Evolutionary conservation across 257 asterid genomes (phyloP), one percentile per base, ranked within the genome.

Genomic region (Cinchona pubescens): DNA sequence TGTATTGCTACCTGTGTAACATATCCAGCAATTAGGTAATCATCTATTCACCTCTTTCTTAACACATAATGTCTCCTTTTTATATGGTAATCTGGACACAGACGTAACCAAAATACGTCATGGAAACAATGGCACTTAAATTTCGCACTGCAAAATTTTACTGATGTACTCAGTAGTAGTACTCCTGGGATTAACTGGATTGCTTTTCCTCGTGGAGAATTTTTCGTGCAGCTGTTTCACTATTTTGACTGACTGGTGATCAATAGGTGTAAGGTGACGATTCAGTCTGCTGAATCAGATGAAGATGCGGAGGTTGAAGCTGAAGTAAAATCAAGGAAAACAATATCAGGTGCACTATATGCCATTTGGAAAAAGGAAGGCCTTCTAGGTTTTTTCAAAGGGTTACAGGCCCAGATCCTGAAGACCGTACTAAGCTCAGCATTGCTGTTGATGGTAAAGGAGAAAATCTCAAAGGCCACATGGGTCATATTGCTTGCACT

Each of bases 341-440:
- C 96, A 27, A 78, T 91, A 37, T 74, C 83, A 4, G 95, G 91
- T 23, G 86, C 94, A 32, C 16, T 93, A 60, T 61, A 29, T 70
- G 80, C 92, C 66, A 86, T 93, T 38, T 93, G 95, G 91, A 86
- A 90, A 82, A 88, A 72, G 77, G 98, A 93, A 87, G 98, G 98
- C 56, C 61, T 88, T 40, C 73, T 76, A 0, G 94, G 98, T 69
- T 91, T 93, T 86, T 91, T 85, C 94, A 93, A 93, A 82, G 98
- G 98, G 38, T 72, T 93, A 76, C 92, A 91, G 80, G 95, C 96
- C 12, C 98, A 91, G 79, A 89, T 93, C 83, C 88, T 93, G 83
- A 93, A 93, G 82, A 93, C 98, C 14, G 97, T 93, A 46, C 84
- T 91, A 63, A 88, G 92, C 73, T 87, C 97, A 46, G 98, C 98